Percentiles rank a stretch among this genome's conserved stretches.
These are phyloP conservation scores for Phytophthora megakarya DNA, from an alignment of 352 stramenopile genomes.

Conservation along the genomic window DNA sequence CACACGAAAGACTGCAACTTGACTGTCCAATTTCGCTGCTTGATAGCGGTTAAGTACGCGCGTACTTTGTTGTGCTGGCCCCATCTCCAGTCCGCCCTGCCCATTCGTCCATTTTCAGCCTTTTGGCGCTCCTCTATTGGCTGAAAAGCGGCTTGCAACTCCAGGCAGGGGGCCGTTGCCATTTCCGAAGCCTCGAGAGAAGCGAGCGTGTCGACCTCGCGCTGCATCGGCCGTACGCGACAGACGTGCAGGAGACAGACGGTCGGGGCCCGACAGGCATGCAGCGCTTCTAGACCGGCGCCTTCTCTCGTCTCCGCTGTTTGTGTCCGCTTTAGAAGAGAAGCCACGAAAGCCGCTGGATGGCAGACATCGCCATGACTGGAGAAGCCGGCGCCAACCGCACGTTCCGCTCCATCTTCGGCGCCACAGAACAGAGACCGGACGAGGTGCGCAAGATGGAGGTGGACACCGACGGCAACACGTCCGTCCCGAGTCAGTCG, in stretches of 20 bases:
- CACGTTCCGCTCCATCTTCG: conserved; percentile 81
- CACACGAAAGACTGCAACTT: conserved; percentile 11
- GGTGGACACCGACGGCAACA: conserved; percentile 16
- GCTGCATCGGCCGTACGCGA: conserved; percentile 9
- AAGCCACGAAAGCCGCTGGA: conserved; percentile 21
- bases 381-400: conserved; percentile 54
- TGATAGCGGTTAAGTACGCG: not conserved
- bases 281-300: conserved; percentile 44
- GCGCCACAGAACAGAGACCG: conserved; percentile 19
- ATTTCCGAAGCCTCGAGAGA: conserved; percentile 38
- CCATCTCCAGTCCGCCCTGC: conserved; percentile 7
- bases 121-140: conserved; percentile 5
- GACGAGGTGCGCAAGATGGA: conserved; percentile 35
- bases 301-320: conserved; percentile 35
- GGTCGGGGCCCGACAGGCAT: conserved; percentile 39
- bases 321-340: conserved; percentile 18
- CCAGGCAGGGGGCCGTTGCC: conserved; percentile 33
- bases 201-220: conserved; percentile 16
- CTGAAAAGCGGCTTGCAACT: conserved; percentile 9
- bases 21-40: conserved; percentile 32
- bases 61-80: not conserved
- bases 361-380: conserved; percentile 50
- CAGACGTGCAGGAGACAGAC: conserved; percentile 19
- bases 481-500: not conserved
- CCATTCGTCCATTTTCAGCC: conserved; percentile 20